Evolutionary conservation across 1,284 basidiomycete species (phyloP).

Genomic region (Earliella scabrosa): DNA sequence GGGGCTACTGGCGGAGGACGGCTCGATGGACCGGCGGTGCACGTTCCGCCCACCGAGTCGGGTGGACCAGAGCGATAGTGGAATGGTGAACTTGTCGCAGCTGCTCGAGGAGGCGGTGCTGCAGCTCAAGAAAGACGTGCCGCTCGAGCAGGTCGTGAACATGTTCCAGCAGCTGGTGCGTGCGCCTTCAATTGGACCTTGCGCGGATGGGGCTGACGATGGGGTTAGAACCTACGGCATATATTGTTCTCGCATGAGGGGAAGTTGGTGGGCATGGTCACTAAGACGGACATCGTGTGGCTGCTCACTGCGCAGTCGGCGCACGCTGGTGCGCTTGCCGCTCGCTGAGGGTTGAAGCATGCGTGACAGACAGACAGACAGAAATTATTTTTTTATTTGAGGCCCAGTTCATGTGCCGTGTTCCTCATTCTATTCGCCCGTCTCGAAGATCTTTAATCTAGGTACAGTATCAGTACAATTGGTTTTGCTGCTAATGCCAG

Average conservation of each 20-base stretch:
- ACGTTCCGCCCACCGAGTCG: slow-evolving; percentile 38
- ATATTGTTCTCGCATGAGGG: slow-evolving; percentile 69
- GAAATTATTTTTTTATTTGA: no score
- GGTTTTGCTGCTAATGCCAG: neutral
- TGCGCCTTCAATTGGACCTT: slow-evolving; percentile 1
- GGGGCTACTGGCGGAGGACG: slow-evolving; percentile 37
- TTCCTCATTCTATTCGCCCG: no score
- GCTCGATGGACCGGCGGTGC: slow-evolving; percentile 39
- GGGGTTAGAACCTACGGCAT: slow-evolving; percentile 62
- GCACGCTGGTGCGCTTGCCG: slow-evolving; percentile 51
- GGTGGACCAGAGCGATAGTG: slow-evolving; percentile 24
- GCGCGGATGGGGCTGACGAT: neutral
- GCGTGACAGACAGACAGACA: no score
- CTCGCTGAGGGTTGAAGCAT: neutral
- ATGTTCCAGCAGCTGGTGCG: slow-evolving; percentile 76
- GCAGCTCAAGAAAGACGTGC: slow-evolving; percentile 67
- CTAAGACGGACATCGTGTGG: slow-evolving; percentile 69
- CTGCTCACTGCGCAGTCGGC: slow-evolving; percentile 62
- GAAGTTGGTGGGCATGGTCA: slow-evolving; percentile 64
- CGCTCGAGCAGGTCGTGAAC: slow-evolving; percentile 69
- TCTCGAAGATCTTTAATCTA: no score
- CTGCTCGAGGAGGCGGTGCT: slow-evolving; percentile 63
- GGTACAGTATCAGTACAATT: no score
- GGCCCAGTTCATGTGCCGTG: no score
- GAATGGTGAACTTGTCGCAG: slow-evolving; percentile 50